Evolutionary conservation across 345 rosid species (phyloP).

Genomic region (Salix brachista): DNA sequence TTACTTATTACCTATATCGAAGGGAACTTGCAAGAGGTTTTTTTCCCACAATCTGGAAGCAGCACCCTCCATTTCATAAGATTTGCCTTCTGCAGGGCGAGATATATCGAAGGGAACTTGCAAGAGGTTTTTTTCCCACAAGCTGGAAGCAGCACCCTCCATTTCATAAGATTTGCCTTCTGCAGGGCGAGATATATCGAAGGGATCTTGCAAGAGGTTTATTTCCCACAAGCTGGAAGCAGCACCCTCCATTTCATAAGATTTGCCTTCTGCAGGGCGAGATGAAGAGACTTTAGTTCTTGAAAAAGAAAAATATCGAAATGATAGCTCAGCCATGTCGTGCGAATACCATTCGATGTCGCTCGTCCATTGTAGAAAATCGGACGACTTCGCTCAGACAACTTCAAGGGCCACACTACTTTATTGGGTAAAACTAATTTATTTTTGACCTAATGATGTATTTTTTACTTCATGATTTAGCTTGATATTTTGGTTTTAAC

Average conservation of each 20-base stretch:
- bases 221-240: not conserved
- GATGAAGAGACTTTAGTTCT: not conserved
- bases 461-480: too few species aligned
- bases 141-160: not conserved
- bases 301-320: not conserved
- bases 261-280: not conserved
- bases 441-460: too few species aligned
- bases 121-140: not conserved
- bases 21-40: accelerated
- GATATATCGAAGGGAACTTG: too few species aligned
- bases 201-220: accelerated
- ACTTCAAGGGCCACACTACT: not conserved
- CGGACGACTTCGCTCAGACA: not conserved
- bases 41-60: not conserved
- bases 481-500: too few species aligned
- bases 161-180: not conserved
- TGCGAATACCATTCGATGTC: not conserved
- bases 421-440: too few species aligned
- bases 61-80: not conserved
- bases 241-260: not conserved
- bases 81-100: not conserved
- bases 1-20: not conserved
- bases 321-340: not conserved
- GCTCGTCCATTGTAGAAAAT: not conserved
- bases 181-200: not conserved